Percentiles rank a stretch among this genome's conserved stretches.
Evolutionary conservation across 106 monocot species (phyloP).

Genomic region (Posidonia australis): DNA sequence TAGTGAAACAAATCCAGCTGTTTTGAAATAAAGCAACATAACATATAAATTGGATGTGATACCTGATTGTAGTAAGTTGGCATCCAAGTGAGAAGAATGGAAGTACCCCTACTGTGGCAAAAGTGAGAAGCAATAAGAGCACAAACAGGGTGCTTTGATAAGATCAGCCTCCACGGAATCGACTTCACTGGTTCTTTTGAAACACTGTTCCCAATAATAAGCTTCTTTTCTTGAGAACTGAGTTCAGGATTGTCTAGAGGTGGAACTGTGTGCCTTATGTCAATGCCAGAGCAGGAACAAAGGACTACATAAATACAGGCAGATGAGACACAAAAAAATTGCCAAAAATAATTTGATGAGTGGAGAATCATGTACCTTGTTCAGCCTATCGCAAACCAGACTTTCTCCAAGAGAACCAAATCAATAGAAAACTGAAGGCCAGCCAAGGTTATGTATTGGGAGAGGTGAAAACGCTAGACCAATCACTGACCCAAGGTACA

Average conservation of each 20-base stretch:
- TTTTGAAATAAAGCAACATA: background rate
- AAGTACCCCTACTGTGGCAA: conserved; percentile 97
- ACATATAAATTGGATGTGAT: background rate
- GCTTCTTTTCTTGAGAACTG: conserved; percentile 42
- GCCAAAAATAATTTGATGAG: background rate
- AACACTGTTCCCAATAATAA: conserved; percentile 32
- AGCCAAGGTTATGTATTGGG: conserved; percentile 68
- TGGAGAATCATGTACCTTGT: conserved; percentile 32
- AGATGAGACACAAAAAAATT: background rate
- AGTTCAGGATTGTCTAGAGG: conserved; percentile 79
- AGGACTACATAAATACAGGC: background rate
- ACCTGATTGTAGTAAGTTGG: conserved; percentile 94
- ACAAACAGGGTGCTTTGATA: conserved; percentile 83
- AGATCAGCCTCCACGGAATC: conserved; percentile 72
- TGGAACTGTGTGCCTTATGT: conserved; percentile 70
- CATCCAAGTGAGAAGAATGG: conserved; percentile 98
- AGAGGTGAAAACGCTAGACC: conserved; percentile 83
- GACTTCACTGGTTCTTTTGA: conserved; percentile 46
- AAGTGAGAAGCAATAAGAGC: conserved; percentile 82
- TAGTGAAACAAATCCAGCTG: background rate
- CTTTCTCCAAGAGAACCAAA: conserved; percentile 79
- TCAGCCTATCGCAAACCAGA: conserved; percentile 64
- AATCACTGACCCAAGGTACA: conserved; percentile 87
- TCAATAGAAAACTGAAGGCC: conserved; percentile 85
- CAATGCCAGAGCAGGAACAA: too few species aligned